Evolutionary conservation across 208 protist genomes (phyloP), one percentile per base, ranked within the genome.

Genomic region (Angomonas ambiguus): DNA sequence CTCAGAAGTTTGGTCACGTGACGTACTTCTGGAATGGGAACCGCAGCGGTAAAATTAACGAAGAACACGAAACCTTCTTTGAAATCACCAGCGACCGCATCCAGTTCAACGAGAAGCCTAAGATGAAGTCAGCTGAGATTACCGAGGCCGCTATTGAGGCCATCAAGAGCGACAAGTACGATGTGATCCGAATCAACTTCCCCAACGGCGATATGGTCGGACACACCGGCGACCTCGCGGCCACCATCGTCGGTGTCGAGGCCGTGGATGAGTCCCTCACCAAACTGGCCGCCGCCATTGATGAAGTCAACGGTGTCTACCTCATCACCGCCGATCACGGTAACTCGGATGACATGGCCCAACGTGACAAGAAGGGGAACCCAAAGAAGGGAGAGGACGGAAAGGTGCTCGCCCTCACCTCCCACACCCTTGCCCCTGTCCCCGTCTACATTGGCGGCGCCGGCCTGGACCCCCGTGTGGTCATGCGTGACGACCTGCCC

Each of bases 11-110:
- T 70, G 94, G 94, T 34, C 95, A 98, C 77, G 95, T 98, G 34
- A 98, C 95, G 2, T 98, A 97, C 90, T 98, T 98, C 77, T 98
- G 91, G 91, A 98, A 98, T 74, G 96, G 96, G 53, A 98, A 98
- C 87, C 83, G 92, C 71, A 93, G 81, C 62, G 96, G 93, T 59
- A 95, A 97, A 76, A 51, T 98, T 53, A 69, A 92, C 73, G 87
- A 88, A 66, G 51, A 80, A 63, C 78, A 85, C 58, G 95, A 98
- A 79, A 92, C 83, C 28, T 98, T 98, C 77, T 71, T 83, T 42
- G 87, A 97, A 77, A 91, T 98, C 76, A 57, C 76, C 27, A 96
- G 89, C 73, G 87, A 95, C 79, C 88, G 85, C 51, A 65, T 93
- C n/a, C 85, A 97, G 63, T 97, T 96, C 79, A 97, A 96, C 76